Base-by-base conservation (phyloP, 2,329 filamentous ascomycete genomes). In the Alternaria rosae region DNA sequence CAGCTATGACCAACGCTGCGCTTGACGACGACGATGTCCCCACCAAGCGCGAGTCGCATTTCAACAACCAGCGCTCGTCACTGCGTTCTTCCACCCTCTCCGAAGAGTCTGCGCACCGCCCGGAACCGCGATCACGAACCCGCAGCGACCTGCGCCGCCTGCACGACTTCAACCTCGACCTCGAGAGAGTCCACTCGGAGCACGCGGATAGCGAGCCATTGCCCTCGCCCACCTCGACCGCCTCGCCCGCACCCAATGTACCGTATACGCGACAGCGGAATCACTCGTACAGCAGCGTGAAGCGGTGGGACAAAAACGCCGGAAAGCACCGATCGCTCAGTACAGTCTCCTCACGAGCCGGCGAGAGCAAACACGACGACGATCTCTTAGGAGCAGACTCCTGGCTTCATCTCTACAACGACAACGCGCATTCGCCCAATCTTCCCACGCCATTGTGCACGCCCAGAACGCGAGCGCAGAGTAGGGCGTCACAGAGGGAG, bases 21-120 rank as follows among this genome's bases (percentile, higher is more conserved):
- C 5, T n/a, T 21, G 47, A 41, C 45, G 72, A 76, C 30, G 70
- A 76, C 32, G 69, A 70, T 21, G 58, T 66, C 9, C 48, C 47
- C 6, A 67, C 68, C 13, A 68, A 62, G 58, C 74, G 75, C 66
- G 68, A 74, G 9, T 68, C 62, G 43, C 72, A 78, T 61, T 79
- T 73, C 68, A 74, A 73, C 66, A 72, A 76, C 54, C 76, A 79
- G 65, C 76, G 76, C 64, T 78, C 77, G 5, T 77, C 75, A 4
- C 56, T 70, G 48, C 73, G 62, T 47, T 72, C 70, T 54, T 64
- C 54, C 7, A 47, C 57, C 9, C 42, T 54, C 21, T 71, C 63
- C 13, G 60, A 59, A 21, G 60, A 58, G 15, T 57, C 41, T 6
- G 71, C 71, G 3, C 58, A 63, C 20, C 66, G 60, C 54, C 61